phyloP scores from a whole-genome alignment of 768 basidiomycete genomes.

The Phlegmacium glaucopus region DNA sequence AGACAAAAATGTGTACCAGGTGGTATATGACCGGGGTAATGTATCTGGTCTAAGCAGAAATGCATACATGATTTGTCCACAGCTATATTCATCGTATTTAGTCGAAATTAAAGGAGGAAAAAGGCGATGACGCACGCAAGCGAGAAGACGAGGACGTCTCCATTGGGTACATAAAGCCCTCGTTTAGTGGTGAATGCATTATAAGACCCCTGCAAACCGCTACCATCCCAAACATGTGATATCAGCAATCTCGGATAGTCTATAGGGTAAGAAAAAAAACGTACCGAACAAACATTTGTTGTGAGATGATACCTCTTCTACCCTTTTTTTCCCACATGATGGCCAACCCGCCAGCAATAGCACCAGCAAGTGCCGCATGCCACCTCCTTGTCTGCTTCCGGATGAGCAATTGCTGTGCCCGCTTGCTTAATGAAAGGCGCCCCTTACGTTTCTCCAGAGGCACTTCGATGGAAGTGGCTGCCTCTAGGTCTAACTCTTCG shows the following conservation, averaged over 20 bases:
- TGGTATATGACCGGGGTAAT: slow-evolving; percentile 70
- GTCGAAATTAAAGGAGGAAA: background rate
- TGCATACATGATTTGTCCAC: slow-evolving; percentile 83
- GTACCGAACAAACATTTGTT: slow-evolving; percentile 87
- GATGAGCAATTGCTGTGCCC: slow-evolving; percentile 60
- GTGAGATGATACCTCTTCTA: slow-evolving; percentile 66
- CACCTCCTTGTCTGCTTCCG: slow-evolving; percentile 68
- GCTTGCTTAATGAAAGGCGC: slow-evolving; percentile 59
- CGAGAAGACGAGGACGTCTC: slow-evolving; percentile 78
- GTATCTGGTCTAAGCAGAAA: slow-evolving; percentile 80
- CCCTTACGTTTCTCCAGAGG: slow-evolving; percentile 36
- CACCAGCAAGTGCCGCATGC: slow-evolving; percentile 80
- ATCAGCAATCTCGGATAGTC: background rate
- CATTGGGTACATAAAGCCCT: slow-evolving; percentile 73
- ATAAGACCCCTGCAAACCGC: slow-evolving; percentile 88
- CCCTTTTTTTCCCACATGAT: slow-evolving; percentile 76
- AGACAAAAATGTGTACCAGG: slow-evolving; percentile 50
- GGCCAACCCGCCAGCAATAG: slow-evolving; percentile 66
- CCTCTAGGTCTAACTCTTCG: slow-evolving; percentile 23
- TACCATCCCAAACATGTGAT: slow-evolving; percentile 21
- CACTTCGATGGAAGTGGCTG: slow-evolving; percentile 24
- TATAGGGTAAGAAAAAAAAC: slow-evolving; percentile 19
- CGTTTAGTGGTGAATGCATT: slow-evolving; percentile 71
- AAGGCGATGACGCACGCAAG: slow-evolving; percentile 49
- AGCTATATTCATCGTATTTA: slow-evolving; percentile 37